phyloP scores from a whole-genome alignment of 2,329 filamentous ascomycete genomes.

The Aspergillus texensis region DNA sequence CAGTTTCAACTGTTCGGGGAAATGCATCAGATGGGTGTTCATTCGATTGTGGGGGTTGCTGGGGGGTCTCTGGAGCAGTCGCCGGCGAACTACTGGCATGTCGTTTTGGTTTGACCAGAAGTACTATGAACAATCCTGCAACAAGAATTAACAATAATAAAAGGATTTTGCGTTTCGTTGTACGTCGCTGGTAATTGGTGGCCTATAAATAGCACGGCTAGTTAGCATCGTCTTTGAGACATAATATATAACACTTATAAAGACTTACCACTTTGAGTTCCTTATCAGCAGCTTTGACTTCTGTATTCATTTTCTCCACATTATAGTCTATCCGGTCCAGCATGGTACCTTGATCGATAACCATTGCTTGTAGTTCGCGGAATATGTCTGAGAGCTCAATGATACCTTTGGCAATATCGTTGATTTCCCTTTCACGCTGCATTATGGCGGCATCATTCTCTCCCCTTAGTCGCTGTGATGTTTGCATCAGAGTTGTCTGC shows the following conservation, averaged over 20 bases:
- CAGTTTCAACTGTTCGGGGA: constrained; percentile 24
- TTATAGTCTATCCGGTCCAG: constrained; percentile 97
- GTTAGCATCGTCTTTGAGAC: not conserved
- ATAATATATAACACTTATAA: not conserved
- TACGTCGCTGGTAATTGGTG: constrained; percentile 83
- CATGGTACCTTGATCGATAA: constrained; percentile 88
- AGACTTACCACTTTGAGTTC: constrained; percentile 74
- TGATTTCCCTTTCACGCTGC: constrained; percentile 94
- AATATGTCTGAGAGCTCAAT: constrained; percentile 97
- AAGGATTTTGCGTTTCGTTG: constrained; percentile 90
- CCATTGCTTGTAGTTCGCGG: constrained; percentile 93
- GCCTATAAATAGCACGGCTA: constrained; percentile 47
- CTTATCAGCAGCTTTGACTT: constrained; percentile 90
- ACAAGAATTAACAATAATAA: constrained; percentile 84
- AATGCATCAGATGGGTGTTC: constrained; percentile 20
- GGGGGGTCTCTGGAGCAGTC: constrained; percentile 6
- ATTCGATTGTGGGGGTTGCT: constrained; percentile 27
- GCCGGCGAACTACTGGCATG: constrained; percentile 19
- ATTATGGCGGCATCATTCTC: constrained; percentile 83
- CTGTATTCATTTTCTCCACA: constrained; percentile 89
- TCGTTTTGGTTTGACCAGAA: constrained; percentile 76
- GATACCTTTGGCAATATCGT: constrained; percentile 96
- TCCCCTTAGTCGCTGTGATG: constrained; percentile 57
- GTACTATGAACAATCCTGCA: constrained; percentile 80
- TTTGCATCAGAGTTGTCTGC: constrained; percentile 82